Evolutionary conservation across 352 stramenopile genomes (phyloP), one percentile per base, ranked within the genome.

Genomic region (Phytopythium aichiense): DNA sequence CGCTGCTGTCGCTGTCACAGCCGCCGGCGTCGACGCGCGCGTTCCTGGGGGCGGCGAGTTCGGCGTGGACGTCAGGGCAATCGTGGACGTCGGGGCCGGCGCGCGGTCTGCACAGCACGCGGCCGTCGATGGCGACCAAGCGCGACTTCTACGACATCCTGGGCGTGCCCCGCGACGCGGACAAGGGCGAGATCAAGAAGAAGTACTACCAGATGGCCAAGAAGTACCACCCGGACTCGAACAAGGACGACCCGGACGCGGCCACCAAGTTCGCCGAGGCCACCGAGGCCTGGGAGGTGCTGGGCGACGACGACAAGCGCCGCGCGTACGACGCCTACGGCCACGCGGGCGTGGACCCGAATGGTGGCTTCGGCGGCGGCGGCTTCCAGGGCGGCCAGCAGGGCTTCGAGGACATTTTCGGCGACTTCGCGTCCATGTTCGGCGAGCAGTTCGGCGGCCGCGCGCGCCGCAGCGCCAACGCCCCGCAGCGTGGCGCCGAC

Each of bases 151-250:
- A 99, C 73, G 90, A 99, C 48, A 76, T 98, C 2, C 81, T 99
- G 30, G 94, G 95, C 58, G 84, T 99, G 30, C 73, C 76, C 2
- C 81, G 73, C 37, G 79, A 88, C 50, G 92, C 95, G 7, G 81
- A 88, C 64, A 98, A 99, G 79, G 94, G 78, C 60, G 91, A 98
- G 54, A 98, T 99, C 70, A 99, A 99, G 83, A 98, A 99, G 77
- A 97, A 97, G 68, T 98, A 97, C 77, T 98, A 98, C 71, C 89
- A 98, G 64, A 67, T 99, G 48, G 97, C 95, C 40, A 98, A 98
- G 75, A 95, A 98, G 77, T 98, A 98, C 78, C 97, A 99, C 70
- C 97, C 97, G 9, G 97, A 99, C 69, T 97, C 96, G 48, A 99
- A 99, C 78, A 98, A 98, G 68, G 82, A 90, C 51, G 89, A 98